These are phyloP conservation scores for Neonectria faginata DNA, from an alignment of 2,329 filamentous ascomycete species.

Conservation along the genomic window DNA sequence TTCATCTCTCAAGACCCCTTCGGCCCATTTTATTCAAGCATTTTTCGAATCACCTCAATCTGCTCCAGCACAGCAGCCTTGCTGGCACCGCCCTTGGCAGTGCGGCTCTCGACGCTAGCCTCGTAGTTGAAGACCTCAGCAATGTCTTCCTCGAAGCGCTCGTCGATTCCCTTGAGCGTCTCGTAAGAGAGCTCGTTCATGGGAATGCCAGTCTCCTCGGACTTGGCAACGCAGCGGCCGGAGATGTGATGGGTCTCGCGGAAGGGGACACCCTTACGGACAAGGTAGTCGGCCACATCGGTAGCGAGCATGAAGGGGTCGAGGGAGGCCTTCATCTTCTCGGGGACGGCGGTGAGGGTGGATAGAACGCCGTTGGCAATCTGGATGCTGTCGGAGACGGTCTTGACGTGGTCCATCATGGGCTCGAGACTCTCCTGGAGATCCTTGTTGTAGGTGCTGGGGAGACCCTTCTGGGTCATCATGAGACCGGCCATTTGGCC, in stretches of 20 bases:
- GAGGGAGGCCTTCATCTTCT: conserved; percentile 82
- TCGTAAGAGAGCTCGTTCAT: conserved; percentile 77
- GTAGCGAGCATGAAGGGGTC: conserved; percentile 87
- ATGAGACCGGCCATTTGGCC: conserved; percentile 83
- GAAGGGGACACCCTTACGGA: conserved; percentile 78
- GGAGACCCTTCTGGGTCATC: conserved; percentile 77
- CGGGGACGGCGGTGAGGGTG: conserved; percentile 75
- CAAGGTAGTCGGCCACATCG: conserved; percentile 74
- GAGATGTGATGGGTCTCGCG: conserved; percentile 84
- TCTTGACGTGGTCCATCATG: conserved; percentile 87
- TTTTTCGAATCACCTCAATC: conserved; percentile 62
- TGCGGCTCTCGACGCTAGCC: conserved; percentile 82
- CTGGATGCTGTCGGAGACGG: conserved; percentile 81
- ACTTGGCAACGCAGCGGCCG: conserved; percentile 66
- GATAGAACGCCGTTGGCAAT: conserved; percentile 85
- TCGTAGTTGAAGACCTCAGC: conserved; percentile 82
- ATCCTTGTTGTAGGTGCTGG: conserved; percentile 91
- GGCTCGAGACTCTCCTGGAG: conserved; percentile 89
- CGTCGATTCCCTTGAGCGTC: conserved; percentile 76
- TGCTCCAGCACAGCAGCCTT: conserved; percentile 74
- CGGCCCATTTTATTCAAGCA: conserved; percentile 44
- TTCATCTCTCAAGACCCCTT: neutral
- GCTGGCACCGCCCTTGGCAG: conserved; percentile 83
- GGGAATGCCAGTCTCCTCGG: conserved; percentile 61
- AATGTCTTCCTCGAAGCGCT: conserved; percentile 78